Base-by-base conservation (phyloP, 148 eudicot species). In the Vaccinium darrowii region DNA sequence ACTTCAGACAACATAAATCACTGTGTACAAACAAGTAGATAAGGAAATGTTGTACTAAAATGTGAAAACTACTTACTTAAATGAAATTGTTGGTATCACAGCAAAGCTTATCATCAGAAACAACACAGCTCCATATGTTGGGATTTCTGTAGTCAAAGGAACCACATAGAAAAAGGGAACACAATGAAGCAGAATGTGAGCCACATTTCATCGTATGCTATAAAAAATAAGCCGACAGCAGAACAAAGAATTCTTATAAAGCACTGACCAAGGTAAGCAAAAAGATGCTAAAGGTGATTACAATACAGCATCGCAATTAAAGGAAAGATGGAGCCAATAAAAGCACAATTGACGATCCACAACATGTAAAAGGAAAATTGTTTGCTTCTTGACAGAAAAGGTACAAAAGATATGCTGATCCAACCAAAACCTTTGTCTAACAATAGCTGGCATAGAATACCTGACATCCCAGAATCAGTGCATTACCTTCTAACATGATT, bases 51-150 rank as follows among this genome's bases (percentile, higher is more conserved):
- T 50, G 80, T 56, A 77, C n/a, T 78, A 78, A 58, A 23, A 54
- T 80, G 39, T 19, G 72, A 36, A 80, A 73, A 50, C 62, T 69
- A 86, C 87, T 86, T 73, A 90, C 91, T 90, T 88, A 82, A 84
- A 86, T 27, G 84, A 43, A 78, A 88, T 23, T 67, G 91, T 90
- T 47, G 91, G 91, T 57, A 90, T 88, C 56, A 90, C 90, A 50
- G 88, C 91, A 88, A 83, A 90, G 53, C 39, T 65, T 81, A 86
- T 84, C 91, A 90, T 90, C 2, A 86, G 53, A 80, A 65, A 82
- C 85, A 90, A 76, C 8, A 78, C 90, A 43, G 87, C 87, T 36
- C 72, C 84, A 63, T 82, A 82, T 63, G 87, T 88, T 15, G 90
- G 87, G 78, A 90, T 79, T 58, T 80, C 91, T 90, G 90, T 57